phyloP scores from a whole-genome alignment of 106 monocot species.

The Dendrobium nobile region DNA sequence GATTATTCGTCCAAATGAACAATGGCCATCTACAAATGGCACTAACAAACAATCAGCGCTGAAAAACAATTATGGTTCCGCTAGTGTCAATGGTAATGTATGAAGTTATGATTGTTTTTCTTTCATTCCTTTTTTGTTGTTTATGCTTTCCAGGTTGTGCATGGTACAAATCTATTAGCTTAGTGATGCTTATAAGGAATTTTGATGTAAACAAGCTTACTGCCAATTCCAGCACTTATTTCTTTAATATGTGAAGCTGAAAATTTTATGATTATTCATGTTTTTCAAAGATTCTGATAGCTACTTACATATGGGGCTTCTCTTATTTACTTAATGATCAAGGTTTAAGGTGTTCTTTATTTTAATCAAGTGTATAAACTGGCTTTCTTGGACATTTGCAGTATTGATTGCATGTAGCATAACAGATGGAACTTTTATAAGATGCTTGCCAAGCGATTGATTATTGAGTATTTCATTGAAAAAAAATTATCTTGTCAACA shows the following conservation, averaged over 20 bases:
- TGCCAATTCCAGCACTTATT: background rate
- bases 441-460: background rate
- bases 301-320: background rate
- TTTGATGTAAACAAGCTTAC: background rate
- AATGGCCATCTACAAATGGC: constrained; percentile 45
- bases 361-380: background rate
- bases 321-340: background rate
- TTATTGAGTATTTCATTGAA: background rate
- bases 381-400: background rate
- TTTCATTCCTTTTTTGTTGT: background rate
- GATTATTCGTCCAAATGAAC: constrained; percentile 77
- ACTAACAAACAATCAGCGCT: constrained; percentile 18
- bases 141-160: background rate
- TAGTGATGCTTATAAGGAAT: background rate
- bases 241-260: background rate
- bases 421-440: background rate
- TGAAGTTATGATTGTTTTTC: background rate
- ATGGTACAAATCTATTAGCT: background rate
- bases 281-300: background rate
- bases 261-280: background rate
- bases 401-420: background rate
- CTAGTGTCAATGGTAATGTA: constrained; percentile 68
- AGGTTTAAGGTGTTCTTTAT: background rate
- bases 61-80: constrained; percentile 19
- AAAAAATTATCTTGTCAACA: background rate